Percentiles rank a stretch among this genome's conserved stretches.
Evolutionary conservation across 2,329 filamentous ascomycete species (phyloP).

Genomic region (Furcasterigmium sp.): DNA sequence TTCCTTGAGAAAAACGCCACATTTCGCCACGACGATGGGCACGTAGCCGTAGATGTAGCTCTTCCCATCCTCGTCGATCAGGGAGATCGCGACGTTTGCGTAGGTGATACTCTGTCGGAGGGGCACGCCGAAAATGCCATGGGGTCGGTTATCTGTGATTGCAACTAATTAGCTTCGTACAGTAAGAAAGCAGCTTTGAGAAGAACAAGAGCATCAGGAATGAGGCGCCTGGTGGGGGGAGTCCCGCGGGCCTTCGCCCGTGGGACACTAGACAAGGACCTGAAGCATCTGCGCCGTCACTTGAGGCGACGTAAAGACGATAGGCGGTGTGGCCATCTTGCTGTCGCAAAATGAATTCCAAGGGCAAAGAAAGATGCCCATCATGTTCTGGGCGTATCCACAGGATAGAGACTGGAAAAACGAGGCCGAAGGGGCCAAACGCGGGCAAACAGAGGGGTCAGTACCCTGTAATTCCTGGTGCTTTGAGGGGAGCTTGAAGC

Average conservation of each 20-base stretch:
- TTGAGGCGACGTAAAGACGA: slow-evolving; percentile 8
- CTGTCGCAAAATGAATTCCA: slow-evolving; percentile 5
- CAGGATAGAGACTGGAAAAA: slow-evolving; percentile 9
- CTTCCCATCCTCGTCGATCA: slow-evolving; percentile 85
- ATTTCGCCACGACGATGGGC: slow-evolving; percentile 96
- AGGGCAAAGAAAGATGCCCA: slow-evolving; percentile 7
- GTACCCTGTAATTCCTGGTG: slow-evolving; percentile 53
- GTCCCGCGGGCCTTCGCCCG: neutral
- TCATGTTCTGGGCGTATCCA: slow-evolving; percentile 9
- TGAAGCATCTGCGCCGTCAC: slow-evolving; percentile 8
- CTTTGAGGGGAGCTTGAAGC: slow-evolving; percentile 70
- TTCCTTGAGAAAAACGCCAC: slow-evolving; percentile 94
- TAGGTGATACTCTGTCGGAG: slow-evolving; percentile 93
- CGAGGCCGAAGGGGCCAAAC: slow-evolving; percentile 1
- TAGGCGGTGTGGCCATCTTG: slow-evolving; percentile 9
- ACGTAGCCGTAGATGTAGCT: slow-evolving; percentile 99
- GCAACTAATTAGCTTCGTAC: slow-evolving; percentile 14
- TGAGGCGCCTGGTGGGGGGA: neutral
- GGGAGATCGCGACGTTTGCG: slow-evolving; percentile 94
- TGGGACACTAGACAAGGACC: neutral
- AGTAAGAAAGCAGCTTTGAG: slow-evolving; percentile 2
- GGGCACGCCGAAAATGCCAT: slow-evolving; percentile 91
- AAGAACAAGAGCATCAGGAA: neutral
- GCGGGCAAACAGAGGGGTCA: slow-evolving; percentile 28
- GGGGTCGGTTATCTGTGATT: slow-evolving; percentile 40